Evolutionary conservation across 2,329 filamentous ascomycete genomes (phyloP), one percentile per base, ranked within the genome.

Genomic region (Colletotrichum sp.): DNA sequence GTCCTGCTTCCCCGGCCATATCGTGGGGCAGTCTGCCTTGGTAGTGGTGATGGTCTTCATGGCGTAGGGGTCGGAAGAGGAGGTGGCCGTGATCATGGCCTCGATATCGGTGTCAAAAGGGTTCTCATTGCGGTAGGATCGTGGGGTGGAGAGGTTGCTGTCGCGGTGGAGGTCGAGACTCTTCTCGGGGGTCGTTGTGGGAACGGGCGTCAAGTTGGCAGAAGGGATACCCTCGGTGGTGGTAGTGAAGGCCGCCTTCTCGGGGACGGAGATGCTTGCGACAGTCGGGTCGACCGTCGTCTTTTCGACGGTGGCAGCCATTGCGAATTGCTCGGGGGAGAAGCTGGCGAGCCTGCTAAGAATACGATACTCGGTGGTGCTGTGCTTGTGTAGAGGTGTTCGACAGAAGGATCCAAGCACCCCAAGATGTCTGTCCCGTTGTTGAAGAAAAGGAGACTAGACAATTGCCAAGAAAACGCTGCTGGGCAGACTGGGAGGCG

Each of bases 21-120:
- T 90, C 34, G 76, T 73, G 60, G 89, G 86, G 79, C 88, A 89
- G 76, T 92, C 90, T 67, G 81, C 83, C 76, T 86, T 86, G 70
- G 87, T 88, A 34, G 81, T 81, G 52, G 80, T 83, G 21, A 81
- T 82, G 72, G 82, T 79, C 75, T 84, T 85, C 72, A 82, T 81
- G 69, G 81, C 84, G 32, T 81, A 79, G 34, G 82, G 81, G 30
- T 75, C 76, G 21, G 81, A 82, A 6, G 80, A 79, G 73, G 84
- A 85, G 64, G 80, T 81, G 60, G 83, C 80, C 16, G 88, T 84
- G 60, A 88, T 82, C 83, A 89, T 87, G 44, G 89, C 90, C 81
- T 92, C 90, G 65, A 92, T 85, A 78, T 92, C 90, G 7, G 89
- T 88, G 68, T 92, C 90, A 79, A 92, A 92, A 26, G 90, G 89